Evolutionary conservation across 2,329 filamentous ascomycete genomes (phyloP), one percentile per base, ranked within the genome.

Genomic region (Penicillium digitatum): DNA sequence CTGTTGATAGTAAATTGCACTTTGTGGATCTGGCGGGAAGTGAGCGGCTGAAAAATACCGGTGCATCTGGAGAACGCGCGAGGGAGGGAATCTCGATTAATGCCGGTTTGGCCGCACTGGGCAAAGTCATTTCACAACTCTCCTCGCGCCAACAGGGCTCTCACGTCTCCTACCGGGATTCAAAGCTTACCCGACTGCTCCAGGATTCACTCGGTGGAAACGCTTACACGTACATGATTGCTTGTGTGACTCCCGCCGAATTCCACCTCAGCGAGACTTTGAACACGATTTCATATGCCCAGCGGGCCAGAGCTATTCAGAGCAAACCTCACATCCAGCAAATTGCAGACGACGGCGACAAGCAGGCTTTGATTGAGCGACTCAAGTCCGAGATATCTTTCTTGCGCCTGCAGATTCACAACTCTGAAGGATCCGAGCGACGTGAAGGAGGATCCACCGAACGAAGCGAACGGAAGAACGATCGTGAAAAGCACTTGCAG

Each of bases 181-280:
- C 94, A n/a, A 92, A 91, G 71, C 85, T 99, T 64, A 99, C 94
- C 11, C 87, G 94, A 56, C 81, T 99, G 24, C 83, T 99, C 18
- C 94, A 99, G 78, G 94, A 99, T 74, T 99, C 94, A 0, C 81
- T 99, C 5, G 94, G 94, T 54, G 94, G 94, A 5, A 97, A 95
- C 70, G 94, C 94, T 34, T 95, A 96, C 70, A 99, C 94, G 0
- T 99, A 97, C 76, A 97, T 99, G 94, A 94, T 99, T 76, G 94
- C 94, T 9, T 99, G 94, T 75, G 92, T 99, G 29, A 99, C 93
- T 1, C 93, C 92, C 0, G 90, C 93, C 14, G 92, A 96, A 71
- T 99, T 99, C 70, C 94, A 99, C 72, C 79, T 99, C 42, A 97
- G 92, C 76, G 94, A 99, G 76, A 97, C 95, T 0, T 79, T 99